Evolutionary conservation across 306 rosid genomes (phyloP), one percentile per base, ranked within the genome.

Genomic region (Pyrus pyrifolia): DNA sequence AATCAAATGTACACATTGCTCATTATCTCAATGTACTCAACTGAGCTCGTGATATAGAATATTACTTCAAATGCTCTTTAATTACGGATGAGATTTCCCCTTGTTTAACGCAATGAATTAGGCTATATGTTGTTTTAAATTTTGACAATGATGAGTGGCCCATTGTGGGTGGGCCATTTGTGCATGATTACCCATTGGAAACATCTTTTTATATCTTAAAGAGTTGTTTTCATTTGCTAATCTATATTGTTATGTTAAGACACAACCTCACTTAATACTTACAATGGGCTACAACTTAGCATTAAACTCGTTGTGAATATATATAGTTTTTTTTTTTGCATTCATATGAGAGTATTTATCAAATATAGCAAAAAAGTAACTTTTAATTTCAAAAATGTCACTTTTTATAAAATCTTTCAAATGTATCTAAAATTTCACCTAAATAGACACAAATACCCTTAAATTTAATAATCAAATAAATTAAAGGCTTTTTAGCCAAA

Each of bases 41-140:
- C n/a, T 21, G 25, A 30, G 68, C 68, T 17, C 33, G 11, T 63
- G 68, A 63, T 11, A 63, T 17, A 27, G 66, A 29, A 23, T 57
- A 8, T 12, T 61, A 4, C 15, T 61, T 61, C 38, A 61, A 61
- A 25, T 61, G 67, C 4, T 61, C 67, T 61, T 14, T 27, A 27
- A 11, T 73, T 23, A 23, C 67, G 67, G 55, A 18, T 25, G 57
- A 25, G 45, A 44, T 23, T 18, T 65, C 11, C 40, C 87, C 87
- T 44, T 65, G 23, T 64, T 77, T 66, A 76, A 76, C 82, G 87
- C 84, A 80, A 81, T 49, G 55, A 69, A 59, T 61, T 45, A 70
- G 73, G 74, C 9, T 3, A 68, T 17, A 45, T 19, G 40, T 42
- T 44, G 18, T 25, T 33, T 66, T 10, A 19, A 19, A 7, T 1